Base-by-base conservation (phyloP, 2,329 filamentous ascomycete genomes). In the Penicillium psychrosexuale region DNA sequence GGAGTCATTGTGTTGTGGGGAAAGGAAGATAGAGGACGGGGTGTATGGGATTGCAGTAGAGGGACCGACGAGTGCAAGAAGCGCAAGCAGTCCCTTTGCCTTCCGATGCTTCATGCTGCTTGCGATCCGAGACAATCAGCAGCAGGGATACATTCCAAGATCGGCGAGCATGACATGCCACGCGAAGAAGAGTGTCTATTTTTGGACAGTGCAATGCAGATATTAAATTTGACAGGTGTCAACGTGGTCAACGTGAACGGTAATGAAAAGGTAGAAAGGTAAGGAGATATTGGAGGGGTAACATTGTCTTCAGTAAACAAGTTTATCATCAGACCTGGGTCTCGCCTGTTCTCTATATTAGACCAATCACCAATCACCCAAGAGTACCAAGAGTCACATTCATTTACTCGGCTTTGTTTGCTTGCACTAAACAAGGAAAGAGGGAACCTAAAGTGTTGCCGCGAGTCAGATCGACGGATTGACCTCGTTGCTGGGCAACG, bases 11-110 rank as follows among this genome's bases (percentile, higher is more conserved):
- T 77, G 71, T 54, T 73, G 67, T 7, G 81, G 78, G 15, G 75
- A 72, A 43, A 85, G 79, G 55, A 93, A 81, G 49, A 95, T 81
- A 30, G 83, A 84, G 0, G 91, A 91, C 3, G 90, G 88, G 52
- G 86, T 85, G 76, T 95, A 96, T 27, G 90, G 91, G 49, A 91
- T 80, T 46, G 77, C 71, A 38, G 76, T 74, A 50, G 65, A 60
- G 33, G 60, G 50, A 6, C 58, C 24, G 48, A 65, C 28, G 11
- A 67, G 50, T 44, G 66, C 61, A 47, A 70, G 50, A 9, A 64
- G 53, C 2, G 43, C 44, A 19, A 59, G 39, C 22, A 45, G 17
- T 46, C 45, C 55, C 53, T 52, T 49, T 28, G 33, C 44, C 42
- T 55, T 63, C 38, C 48, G 55, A 40, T 39, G 37, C 53, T 60